Percentiles rank a stretch among this genome's conserved stretches.
Evolutionary conservation across 805 yeast genomes (phyloP).

Genomic region (Spathaspora hagerdaliae): DNA sequence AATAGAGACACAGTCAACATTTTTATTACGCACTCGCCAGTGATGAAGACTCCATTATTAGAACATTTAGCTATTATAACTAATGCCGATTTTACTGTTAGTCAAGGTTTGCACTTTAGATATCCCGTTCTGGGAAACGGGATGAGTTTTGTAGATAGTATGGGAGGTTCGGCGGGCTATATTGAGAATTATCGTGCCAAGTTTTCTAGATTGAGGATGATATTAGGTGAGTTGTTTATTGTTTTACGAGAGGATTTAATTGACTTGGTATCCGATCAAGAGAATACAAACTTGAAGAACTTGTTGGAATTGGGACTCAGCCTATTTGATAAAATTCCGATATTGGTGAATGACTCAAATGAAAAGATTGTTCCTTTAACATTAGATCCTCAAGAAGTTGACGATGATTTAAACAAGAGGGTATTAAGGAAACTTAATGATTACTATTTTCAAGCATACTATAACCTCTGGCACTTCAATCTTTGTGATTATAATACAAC

Average conservation of each 20-base stretch:
- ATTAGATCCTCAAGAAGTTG: slow-evolving; percentile 8
- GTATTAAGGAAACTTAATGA: slow-evolving; percentile 53
- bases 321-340: slow-evolving; percentile 61
- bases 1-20: slow-evolving; percentile 47
- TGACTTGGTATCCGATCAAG: slow-evolving; percentile 20
- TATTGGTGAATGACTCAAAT: slow-evolving; percentile 32
- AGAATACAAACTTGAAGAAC: slow-evolving; percentile 27
- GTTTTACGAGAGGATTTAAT: slow-evolving; percentile 52
- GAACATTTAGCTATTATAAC: slow-evolving; percentile 64
- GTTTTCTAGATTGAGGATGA: slow-evolving; percentile 57
- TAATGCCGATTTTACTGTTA: slow-evolving; percentile 67
- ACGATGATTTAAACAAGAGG: slow-evolving; percentile 28
- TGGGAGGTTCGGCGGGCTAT: slow-evolving; percentile 29
- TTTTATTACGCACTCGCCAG: slow-evolving; percentile 66
- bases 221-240: slow-evolving; percentile 61
- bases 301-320: slow-evolving; percentile 54
- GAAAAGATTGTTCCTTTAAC: slow-evolving; percentile 43
- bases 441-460: slow-evolving; percentile 58
- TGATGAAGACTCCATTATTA: slow-evolving; percentile 63
- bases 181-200: slow-evolving; percentile 60
- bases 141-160: slow-evolving; percentile 55
- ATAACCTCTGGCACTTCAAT: slow-evolving; percentile 75
- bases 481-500: slow-evolving; percentile 48
- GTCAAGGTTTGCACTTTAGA: slow-evolving; percentile 69
- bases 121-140: slow-evolving; percentile 71